A percentile compares a stretch with the other conserved stretches of the same genome.
Evolutionary conservation across 768 basidiomycete genomes (phyloP).

Genomic region (Hygrophorus russula): DNA sequence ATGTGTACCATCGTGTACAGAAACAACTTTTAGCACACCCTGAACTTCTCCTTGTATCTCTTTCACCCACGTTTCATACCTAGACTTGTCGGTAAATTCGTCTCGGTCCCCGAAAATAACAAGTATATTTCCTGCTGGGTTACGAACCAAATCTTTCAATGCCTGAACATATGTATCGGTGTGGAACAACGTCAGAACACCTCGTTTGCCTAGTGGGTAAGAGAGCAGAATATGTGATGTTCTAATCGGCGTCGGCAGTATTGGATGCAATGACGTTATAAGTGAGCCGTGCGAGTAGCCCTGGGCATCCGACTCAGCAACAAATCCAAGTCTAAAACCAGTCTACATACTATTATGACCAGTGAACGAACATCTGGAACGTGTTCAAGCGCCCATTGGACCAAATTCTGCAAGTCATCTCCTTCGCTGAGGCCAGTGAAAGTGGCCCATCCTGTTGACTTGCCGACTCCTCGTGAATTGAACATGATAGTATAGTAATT

Average conservation of each 20-base stretch:
- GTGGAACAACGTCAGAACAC: conserved; percentile 60
- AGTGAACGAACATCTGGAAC: conserved; percentile 36
- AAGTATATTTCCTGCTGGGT: conserved; percentile 40
- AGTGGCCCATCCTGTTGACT: conserved; percentile 62
- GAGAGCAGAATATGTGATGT: conserved; percentile 64
- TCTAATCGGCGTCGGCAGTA: conserved; percentile 34
- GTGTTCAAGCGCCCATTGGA: conserved; percentile 38
- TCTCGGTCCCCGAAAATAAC: conserved; percentile 59
- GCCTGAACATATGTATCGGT: conserved; percentile 39
- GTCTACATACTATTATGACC: conserved; percentile 45
- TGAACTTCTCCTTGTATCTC: conserved; percentile 18
- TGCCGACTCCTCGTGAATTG: conserved; percentile 72
- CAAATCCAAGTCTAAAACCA: background rate
- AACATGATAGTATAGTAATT: conserved; percentile 56
- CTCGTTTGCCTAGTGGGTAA: conserved; percentile 62
- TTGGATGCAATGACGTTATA: conserved; percentile 54
- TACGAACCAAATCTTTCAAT: conserved; percentile 36
- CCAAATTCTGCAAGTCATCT: conserved; percentile 53
- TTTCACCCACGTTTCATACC: conserved; percentile 46
- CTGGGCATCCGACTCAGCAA: conserved; percentile 24
- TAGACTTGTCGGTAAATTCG: conserved; percentile 50
- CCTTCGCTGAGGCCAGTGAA: conserved; percentile 64
- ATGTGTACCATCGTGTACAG: conserved; percentile 44
- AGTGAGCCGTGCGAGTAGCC: conserved; percentile 80
- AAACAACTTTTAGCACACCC: conserved; percentile 19